Evolutionary conservation across 2,329 filamentous ascomycete species (phyloP), one percentile per base, ranked within the genome.

Genomic region (Penicillium sp.): DNA sequence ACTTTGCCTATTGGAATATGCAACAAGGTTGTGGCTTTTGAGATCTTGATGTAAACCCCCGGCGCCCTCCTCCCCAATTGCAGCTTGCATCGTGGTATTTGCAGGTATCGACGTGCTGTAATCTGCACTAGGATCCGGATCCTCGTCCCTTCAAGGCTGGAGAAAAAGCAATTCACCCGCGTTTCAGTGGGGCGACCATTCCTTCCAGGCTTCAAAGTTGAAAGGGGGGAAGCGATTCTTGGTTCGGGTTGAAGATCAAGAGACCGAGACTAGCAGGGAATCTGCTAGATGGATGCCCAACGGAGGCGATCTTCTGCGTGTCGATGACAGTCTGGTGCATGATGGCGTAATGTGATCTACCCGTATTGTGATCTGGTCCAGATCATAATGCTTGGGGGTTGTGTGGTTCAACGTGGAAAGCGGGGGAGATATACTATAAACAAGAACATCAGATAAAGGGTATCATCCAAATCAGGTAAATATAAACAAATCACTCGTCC

Each of bases 61-160:
- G 4, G 26, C 26, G 21, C 21, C 21, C 21, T 21, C 21, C 21
- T 21, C 21, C 21, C 11, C 26, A 4, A 29, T 47, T 61, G 53
- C 38, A 58, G 49, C 30, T 29, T 45, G 45, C 23, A 8, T 57
- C 44, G 54, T 13, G 45, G 54, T 19, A n/a, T 54, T 44, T 29
- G 31, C 31, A 35, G 17, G 21, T 45, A 31, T 35, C 23, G 54
- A 58, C 57, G 48, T 17, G 29, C 41, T 58, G 49, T 49, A 61
- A 58, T 53, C 30, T 54, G 48, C 55, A 54, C 41, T 26, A 55
- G 60, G 21, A 53, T 62, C 23, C 49, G 54, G 55, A 58, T 58
- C 45, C 23, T 48, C 55, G 31, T 53, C 30, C 38, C 38, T 45
- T 58, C 15, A 50, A 53, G 31, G 41, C 49, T 38, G 11, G 21